Conservation (phyloP, 1,139 yeast genomes). For the Meyerozyma elateridarum region DNA sequence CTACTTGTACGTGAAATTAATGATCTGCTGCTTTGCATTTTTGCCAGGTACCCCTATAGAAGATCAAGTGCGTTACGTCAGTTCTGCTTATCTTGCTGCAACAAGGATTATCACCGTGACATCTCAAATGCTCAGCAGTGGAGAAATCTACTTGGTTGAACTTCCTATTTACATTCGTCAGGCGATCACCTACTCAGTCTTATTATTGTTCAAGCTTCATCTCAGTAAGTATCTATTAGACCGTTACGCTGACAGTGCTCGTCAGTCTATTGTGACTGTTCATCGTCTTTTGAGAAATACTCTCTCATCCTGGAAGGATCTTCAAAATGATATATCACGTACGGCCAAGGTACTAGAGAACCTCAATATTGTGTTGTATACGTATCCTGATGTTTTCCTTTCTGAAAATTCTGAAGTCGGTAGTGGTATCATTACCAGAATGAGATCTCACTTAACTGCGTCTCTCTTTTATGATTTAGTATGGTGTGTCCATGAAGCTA, state of each 20-base stretch:
- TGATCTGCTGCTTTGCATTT: slow-evolving; percentile 86
- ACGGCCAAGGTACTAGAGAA: slow-evolving; percentile 92
- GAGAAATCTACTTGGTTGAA: slow-evolving; percentile 66
- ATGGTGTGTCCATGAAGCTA: slow-evolving; percentile 93
- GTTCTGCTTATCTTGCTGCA: slow-evolving; percentile 75
- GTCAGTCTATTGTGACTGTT: slow-evolving; percentile 90
- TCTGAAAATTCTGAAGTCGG: slow-evolving; percentile 16
- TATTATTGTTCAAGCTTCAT: slow-evolving; percentile 76
- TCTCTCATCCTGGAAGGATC: slow-evolving; percentile 85
- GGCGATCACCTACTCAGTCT: slow-evolving; percentile 75
- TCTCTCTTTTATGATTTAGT: slow-evolving; percentile 88
- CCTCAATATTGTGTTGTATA: slow-evolving; percentile 77
- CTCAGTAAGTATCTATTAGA: slow-evolving; percentile 72
- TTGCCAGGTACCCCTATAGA: slow-evolving; percentile 87
- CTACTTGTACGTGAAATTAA: slow-evolving; percentile 69
- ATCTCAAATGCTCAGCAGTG: slow-evolving; percentile 56
- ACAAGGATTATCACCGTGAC: slow-evolving; percentile 78
- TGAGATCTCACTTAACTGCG: slow-evolving; percentile 91
- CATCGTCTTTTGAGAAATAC: slow-evolving; percentile 85
- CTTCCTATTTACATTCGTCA: slow-evolving; percentile 86
- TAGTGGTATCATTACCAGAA: slow-evolving; percentile 71
- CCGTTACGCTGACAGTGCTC: slow-evolving; percentile 78
- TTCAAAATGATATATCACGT: slow-evolving; percentile 85
- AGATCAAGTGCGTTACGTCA: slow-evolving; percentile 81
- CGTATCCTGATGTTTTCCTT: slow-evolving; percentile 76